Base-by-base conservation (phyloP, 305 asterid species). In the Withania somnifera region DNA sequence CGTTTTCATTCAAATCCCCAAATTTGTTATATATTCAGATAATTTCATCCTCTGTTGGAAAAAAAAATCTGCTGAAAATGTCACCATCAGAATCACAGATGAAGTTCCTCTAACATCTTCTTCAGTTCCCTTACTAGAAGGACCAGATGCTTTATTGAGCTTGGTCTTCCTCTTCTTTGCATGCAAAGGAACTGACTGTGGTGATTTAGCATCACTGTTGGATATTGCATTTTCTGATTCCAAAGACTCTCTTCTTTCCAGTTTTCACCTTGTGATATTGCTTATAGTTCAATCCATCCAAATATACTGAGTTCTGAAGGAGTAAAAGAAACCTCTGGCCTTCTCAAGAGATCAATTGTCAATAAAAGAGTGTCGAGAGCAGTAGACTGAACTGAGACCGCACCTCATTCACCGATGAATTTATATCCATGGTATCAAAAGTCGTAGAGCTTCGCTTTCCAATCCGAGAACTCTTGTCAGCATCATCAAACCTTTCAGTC, bases 21-120 rank as follows among this genome's bases (percentile, higher is more conserved):
- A 84, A 91, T 80, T 78, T 87, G 80, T 82, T 78, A 69, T 87
- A 90, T 53, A 50, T 81, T 54, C n/a, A 71, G 63, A 88, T 38
- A 57, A 89, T 69, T 24, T 89, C 91, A 60, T 89, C 88, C 87
- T 86, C 90, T n/a, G 93, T 81, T 57, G 97, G 95, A 85, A 91
- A 81, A 58, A 77, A 81, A 78, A 68, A 54, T 79, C 92, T 50
- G 90, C 77, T 4, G 85, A 11, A 86, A 91, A 91, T 36, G 86
- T 47, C 71, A 93, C 80, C 24, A 36, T 61, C 30, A 79, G 81
- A 17, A 83, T 53, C 17, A 68, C 86, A 24, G 71, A 67, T 32
- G 64, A 64, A 61, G 85, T 28, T 24, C 82, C 84, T 68, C 61
- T 69, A 26, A 85, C 81, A 9, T 28, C 79, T 19, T 82, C 83